Conservation (phyloP, 2,329 filamentous ascomycete species). For the Esteya vermicola region DNA sequence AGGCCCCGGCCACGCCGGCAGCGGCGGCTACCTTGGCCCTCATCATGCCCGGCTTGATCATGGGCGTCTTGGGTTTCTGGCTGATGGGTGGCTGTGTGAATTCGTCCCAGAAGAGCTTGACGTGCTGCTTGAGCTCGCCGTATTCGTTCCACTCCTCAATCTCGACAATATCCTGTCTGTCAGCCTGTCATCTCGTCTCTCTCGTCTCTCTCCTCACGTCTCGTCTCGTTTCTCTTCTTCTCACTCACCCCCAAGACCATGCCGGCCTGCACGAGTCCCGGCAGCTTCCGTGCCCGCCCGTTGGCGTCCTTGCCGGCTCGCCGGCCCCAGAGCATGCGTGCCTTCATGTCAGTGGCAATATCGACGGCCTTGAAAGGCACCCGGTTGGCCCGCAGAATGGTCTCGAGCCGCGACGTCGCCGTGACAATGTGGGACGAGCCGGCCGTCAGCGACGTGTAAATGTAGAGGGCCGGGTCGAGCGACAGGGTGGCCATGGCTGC, state of each 20-base stretch:
- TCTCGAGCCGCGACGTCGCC: slow-evolving; percentile 88
- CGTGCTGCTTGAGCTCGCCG: slow-evolving; percentile 79
- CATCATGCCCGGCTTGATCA: slow-evolving; percentile 1
- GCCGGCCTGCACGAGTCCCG: slow-evolving; percentile 77
- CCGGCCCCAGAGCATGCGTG: slow-evolving; percentile 77
- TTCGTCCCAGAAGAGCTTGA: slow-evolving; percentile 54
- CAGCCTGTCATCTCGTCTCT: background rate
- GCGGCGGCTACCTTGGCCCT: background rate
- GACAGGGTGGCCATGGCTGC: too few species aligned
- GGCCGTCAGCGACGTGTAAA: slow-evolving; percentile 91
- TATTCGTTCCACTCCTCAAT: slow-evolving; percentile 99
- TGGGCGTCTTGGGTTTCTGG: slow-evolving; percentile 31
- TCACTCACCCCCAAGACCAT: slow-evolving; percentile 72
- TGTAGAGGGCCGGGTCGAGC: slow-evolving; percentile 64
- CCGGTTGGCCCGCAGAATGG: slow-evolving; percentile 86
- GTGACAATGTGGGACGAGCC: slow-evolving; percentile 95
- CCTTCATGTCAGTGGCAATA: slow-evolving; percentile 77
- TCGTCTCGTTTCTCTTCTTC: background rate
- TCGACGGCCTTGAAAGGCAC: slow-evolving; percentile 90
- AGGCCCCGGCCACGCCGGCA: background rate
- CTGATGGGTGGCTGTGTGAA: slow-evolving; percentile 41
- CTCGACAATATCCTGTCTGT: slow-evolving; percentile 67
- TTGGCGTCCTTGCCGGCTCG: slow-evolving; percentile 57
- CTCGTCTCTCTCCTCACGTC: background rate
- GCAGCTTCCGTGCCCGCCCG: slow-evolving; percentile 60